Percentiles rank a stretch among this genome's conserved stretches.
Evolutionary conservation across 179 eudicot genomes (phyloP).

Genomic region (Nepenthes alata): DNA sequence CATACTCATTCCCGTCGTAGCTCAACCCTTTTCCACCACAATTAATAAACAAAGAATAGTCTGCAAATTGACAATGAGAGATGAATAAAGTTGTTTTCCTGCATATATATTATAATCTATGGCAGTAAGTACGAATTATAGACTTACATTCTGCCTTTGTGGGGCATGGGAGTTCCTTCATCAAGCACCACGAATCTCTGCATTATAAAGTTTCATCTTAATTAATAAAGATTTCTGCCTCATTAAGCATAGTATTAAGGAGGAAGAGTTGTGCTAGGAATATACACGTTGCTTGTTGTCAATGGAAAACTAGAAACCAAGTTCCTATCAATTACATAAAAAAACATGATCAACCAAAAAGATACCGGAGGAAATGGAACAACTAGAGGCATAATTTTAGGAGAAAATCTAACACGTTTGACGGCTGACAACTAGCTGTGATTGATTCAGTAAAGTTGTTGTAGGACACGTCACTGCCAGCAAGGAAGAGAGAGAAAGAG

Average conservation of each 20-base stretch:
- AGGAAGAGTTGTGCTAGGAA: not conserved
- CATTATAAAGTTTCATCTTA: conserved; percentile 4
- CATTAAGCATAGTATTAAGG: not conserved
- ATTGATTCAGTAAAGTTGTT: conserved; percentile 45
- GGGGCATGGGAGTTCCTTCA: conserved; percentile 53
- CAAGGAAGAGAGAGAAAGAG: not conserved
- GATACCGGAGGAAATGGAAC: not conserved
- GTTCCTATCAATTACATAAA: conserved; percentile 31
- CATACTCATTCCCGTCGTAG: conserved; percentile 41
- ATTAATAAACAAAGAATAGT: conserved; percentile 56
- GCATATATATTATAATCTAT: not conserved
- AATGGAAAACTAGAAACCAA: conserved; percentile 48
- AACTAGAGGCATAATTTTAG: not conserved
- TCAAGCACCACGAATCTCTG: conserved; percentile 56
- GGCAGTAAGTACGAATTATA: not conserved
- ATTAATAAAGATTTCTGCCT: not conserved
- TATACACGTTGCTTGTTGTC: conserved; percentile 34
- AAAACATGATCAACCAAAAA: not conserved
- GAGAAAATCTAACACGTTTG: conserved; percentile 33
- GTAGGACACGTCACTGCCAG: conserved; percentile 60
- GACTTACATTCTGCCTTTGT: conserved; percentile 35
- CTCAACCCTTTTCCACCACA: conserved; percentile 52
- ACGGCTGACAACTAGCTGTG: conserved; percentile 25
- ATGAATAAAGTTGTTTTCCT: not conserved
- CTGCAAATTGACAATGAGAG: conserved; percentile 20